Conservation (phyloP, 208 protist species). For the Crithidia mellificae region DNA sequence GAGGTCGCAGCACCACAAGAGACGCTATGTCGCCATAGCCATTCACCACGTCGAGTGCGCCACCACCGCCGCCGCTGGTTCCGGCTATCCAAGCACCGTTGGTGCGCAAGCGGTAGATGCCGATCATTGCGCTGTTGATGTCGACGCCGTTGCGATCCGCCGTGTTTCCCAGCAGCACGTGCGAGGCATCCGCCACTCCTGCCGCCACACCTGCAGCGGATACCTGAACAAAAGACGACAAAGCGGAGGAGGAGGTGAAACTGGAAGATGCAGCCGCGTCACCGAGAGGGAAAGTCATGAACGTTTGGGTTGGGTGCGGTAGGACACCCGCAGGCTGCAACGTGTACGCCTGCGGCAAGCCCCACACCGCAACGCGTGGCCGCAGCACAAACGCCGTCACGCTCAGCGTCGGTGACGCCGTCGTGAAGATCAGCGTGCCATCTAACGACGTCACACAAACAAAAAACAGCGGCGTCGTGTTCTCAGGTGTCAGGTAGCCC, state of each 20-base stretch:
- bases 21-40: conserved; percentile 4
- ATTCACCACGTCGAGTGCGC: neutral
- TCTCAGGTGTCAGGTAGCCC: conserved; percentile 17
- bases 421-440: conserved; percentile 38
- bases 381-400: conserved; percentile 12
- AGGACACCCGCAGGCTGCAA: neutral
- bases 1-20: conserved; percentile 18
- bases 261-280: neutral
- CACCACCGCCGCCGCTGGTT: neutral
- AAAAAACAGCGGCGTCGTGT: conserved; percentile 20
- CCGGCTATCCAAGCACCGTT: neutral
- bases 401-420: conserved; percentile 23
- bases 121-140: conserved; percentile 1
- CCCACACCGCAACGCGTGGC: conserved; percentile 18
- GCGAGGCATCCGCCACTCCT: neutral
- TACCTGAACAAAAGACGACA: neutral
- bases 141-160: neutral
- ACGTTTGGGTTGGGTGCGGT: conserved; percentile 3
- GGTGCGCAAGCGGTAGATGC: conserved; percentile 4
- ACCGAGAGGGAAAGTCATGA: neutral
- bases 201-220: neutral
- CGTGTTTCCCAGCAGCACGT: conserved; percentile 8
- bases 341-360: conserved; percentile 6
- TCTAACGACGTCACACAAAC: conserved; percentile 35
- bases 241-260: neutral